Evolutionary conservation across 345 rosid genomes (phyloP).

Genomic region (Microcos paniculata): DNA sequence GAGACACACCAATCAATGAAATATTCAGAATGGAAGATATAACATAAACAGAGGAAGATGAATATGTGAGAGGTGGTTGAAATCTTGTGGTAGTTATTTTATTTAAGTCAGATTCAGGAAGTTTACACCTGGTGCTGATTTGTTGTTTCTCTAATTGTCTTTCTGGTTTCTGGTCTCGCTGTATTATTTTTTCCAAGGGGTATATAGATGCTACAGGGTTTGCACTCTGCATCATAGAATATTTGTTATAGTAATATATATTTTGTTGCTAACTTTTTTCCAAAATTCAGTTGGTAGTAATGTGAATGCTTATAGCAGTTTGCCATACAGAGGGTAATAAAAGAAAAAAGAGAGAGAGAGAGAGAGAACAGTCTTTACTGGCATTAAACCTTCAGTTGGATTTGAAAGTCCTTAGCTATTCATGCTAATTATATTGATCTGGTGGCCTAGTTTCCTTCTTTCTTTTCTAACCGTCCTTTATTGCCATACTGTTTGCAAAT

Average conservation of each 20-base stretch:
- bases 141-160: no score
- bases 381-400: not conserved
- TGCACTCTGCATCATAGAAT: no score
- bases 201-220: no score
- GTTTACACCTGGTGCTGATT: no score
- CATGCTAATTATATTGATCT: not conserved
- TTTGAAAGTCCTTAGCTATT: not conserved
- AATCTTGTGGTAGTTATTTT: not conserved
- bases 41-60: not conserved
- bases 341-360: not conserved
- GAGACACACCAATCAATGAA: not conserved
- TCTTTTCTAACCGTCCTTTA: not conserved
- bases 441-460: not conserved
- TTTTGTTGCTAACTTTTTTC: no score
- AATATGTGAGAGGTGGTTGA: not conserved
- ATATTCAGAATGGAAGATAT: not conserved
- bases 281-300: no score
- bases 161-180: no score
- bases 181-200: no score
- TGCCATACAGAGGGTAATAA: no score
- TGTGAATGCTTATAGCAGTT: no score
- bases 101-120: no score
- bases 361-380: not conserved
- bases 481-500: not conserved
- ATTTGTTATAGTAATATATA: no score